These are phyloP conservation scores for Scenedesmus sp. DNA, from an alignment of 163 green algal species.

Conservation along the genomic window DNA sequence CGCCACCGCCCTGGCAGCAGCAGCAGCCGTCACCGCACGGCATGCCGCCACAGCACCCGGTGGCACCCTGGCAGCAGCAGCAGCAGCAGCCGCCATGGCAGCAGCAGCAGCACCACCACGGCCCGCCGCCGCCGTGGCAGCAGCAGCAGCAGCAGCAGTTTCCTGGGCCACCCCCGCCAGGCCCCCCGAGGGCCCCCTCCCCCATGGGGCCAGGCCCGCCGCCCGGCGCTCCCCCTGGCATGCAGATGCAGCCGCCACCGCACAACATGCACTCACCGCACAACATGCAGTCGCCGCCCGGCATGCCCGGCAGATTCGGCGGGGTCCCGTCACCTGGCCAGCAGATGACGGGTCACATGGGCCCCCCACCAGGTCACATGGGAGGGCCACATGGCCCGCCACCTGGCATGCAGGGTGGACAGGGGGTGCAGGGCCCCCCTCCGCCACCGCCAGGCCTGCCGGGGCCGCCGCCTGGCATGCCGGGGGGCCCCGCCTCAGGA, in stretches of 20 bases:
- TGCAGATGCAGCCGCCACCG: neutral
- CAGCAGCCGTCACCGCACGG: neutral
- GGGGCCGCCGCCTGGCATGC: neutral
- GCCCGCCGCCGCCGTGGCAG: neutral
- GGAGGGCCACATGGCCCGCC: neutral
- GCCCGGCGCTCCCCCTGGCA: neutral
- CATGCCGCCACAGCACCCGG: neutral
- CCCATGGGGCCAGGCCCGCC: neutral
- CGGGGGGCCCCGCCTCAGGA: neutral
- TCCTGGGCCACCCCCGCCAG: neutral
- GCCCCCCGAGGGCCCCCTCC: neutral
- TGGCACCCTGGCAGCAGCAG: neutral
- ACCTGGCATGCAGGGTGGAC: neutral
- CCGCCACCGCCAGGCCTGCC: neutral
- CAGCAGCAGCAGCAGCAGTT: neutral
- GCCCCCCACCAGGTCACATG: neutral
- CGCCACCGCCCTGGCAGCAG: neutral
- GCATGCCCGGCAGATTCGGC: neutral
- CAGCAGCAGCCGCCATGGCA: neutral
- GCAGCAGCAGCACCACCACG: neutral
- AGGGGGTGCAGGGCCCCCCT: neutral
- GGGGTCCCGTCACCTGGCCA: neutral
- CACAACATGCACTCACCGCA: neutral
- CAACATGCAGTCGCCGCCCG: neutral
- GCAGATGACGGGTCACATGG: neutral